Base-by-base conservation (phyloP, 2,329 filamentous ascomycete genomes). In the Parasarocladium wereldwijsianum region DNA sequence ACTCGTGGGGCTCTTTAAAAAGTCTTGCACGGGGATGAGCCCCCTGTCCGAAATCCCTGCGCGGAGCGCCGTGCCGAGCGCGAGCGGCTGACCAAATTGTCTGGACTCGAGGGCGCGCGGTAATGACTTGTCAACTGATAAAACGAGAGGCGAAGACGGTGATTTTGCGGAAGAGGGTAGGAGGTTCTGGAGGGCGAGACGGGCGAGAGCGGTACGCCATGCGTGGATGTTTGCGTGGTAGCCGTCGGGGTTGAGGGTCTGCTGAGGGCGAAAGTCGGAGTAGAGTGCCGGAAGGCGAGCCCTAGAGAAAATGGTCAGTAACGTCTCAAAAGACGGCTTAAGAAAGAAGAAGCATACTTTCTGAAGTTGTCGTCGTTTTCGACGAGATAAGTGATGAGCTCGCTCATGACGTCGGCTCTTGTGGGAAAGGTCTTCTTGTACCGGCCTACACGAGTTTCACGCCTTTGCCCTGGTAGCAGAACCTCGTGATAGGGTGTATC, bases 261-360 rank as follows among this genome's bases (percentile, higher is more conserved):
- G 67, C 41, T 87, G 83, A 5, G 70, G 55, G 21, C 72, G 64
- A 47, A 93, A 93, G 50, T 93, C 85, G 27, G 84, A 86, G 57
- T 92, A 93, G 26, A 93, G 72, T 5, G 84, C 86, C 9, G 82
- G 76, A 9, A 93, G 65, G 29, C 85, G 80, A 38, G 76, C 69
- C 57, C 77, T 84, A 40, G n/a, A 14, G 13, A 6, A 29, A 19
- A 12, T 6, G 13, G 21, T 24, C 17, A 17, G 16, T 20, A 26
- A 13, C 8, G 8, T 18, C 17, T 32, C 11, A n/a, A 14, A 16
- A 14, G 12, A 17, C 4, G 16, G 12, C 16, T 16, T 13, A 5
- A 14, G 7, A 13, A 7, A 15, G 9, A 18, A 24, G 9, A 10
- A 21, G 19, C 50, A 30, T 47, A 72, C 70, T 58, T 70, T 43